Conservation (phyloP, 2,329 filamentous ascomycete genomes). For the Penicillium sp. region DNA sequence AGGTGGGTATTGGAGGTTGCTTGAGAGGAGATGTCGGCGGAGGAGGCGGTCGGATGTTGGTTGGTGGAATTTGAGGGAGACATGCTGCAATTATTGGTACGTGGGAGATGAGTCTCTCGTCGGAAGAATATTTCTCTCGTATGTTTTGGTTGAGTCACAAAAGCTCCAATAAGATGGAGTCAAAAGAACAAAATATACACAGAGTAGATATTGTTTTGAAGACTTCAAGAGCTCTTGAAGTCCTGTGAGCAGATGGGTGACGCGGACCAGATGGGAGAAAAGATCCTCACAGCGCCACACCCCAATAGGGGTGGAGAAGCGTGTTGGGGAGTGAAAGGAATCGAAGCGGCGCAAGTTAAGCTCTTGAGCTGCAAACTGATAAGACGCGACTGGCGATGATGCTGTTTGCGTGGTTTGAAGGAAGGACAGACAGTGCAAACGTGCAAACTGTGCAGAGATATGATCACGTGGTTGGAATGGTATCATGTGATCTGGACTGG, state of each 20-base stretch:
- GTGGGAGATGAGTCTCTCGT: too few relatives aligned
- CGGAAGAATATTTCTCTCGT: too few relatives aligned
- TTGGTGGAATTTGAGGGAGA: constrained; percentile 25
- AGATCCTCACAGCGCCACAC: constrained; percentile 6
- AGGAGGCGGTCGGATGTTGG: constrained; percentile 27
- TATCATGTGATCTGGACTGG: too few relatives aligned
- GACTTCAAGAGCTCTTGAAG: background rate
- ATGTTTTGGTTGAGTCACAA: too few relatives aligned
- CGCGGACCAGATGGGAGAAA: background rate
- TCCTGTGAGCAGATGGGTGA: background rate
- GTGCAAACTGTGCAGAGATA: too few relatives aligned
- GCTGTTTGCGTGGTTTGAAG: constrained; percentile 36
- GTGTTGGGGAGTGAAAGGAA: constrained; percentile 6
- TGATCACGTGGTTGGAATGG: too few relatives aligned
- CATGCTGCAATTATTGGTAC: constrained; percentile 22
- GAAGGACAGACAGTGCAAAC: constrained; percentile 36
- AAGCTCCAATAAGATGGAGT: too few relatives aligned
- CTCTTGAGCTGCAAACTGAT: constrained; percentile 12
- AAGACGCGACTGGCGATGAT: constrained; percentile 20
- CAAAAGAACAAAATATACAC: too few relatives aligned
- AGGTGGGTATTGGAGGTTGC: constrained; percentile 24
- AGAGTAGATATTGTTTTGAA: too few relatives aligned
- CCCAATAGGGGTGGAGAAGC: constrained; percentile 9
- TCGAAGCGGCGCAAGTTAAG: background rate
- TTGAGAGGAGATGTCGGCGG: constrained; percentile 25